These are phyloP conservation scores for Mycena kentingensis DNA, from an alignment of 768 basidiomycete genomes.

Conservation along the genomic window DNA sequence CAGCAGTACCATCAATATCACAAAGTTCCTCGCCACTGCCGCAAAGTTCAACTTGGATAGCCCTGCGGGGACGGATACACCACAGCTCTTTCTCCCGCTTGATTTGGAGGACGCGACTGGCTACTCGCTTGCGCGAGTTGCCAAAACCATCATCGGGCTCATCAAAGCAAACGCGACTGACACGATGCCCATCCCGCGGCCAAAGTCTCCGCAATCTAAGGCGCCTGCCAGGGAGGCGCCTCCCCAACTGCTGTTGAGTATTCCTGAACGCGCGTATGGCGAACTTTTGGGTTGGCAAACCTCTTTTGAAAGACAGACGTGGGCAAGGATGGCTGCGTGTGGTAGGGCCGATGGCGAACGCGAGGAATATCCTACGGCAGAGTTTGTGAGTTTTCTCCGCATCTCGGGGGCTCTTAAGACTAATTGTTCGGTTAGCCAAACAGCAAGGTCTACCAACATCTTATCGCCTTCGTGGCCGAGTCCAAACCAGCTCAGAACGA, in stretches of 20 bases:
- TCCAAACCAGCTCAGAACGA: slow-evolving; percentile 11
- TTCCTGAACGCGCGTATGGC: not conserved
- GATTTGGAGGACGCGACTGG: slow-evolving; percentile 51
- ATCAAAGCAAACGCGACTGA: slow-evolving; percentile 30
- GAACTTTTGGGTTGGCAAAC: not conserved
- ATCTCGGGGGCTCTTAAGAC: not conserved
- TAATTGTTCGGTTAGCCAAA: slow-evolving; percentile 10
- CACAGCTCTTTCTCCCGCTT: slow-evolving; percentile 49
- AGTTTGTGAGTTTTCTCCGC: slow-evolving; percentile 11
- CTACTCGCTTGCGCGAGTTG: slow-evolving; percentile 52
- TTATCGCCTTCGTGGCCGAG: slow-evolving; percentile 15
- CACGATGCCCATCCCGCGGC: not conserved
- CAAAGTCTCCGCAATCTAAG: not conserved
- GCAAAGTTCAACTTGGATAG: too few species aligned
- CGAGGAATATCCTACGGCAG: slow-evolving; percentile 1
- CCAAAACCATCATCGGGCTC: slow-evolving; percentile 52
- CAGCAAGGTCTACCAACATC: slow-evolving; percentile 18
- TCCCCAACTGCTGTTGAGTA: not conserved
- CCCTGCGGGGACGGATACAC: slow-evolving; percentile 32
- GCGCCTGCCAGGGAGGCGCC: not conserved
- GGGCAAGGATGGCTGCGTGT: not conserved
- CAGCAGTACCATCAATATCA: slow-evolving; percentile 46
- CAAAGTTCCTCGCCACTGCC: slow-evolving; percentile 52
- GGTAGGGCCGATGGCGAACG: not conserved
- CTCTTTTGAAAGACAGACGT: not conserved